phyloP scores from a whole-genome alignment of 768 basidiomycete genomes.

The Xanthoconium stramineum region DNA sequence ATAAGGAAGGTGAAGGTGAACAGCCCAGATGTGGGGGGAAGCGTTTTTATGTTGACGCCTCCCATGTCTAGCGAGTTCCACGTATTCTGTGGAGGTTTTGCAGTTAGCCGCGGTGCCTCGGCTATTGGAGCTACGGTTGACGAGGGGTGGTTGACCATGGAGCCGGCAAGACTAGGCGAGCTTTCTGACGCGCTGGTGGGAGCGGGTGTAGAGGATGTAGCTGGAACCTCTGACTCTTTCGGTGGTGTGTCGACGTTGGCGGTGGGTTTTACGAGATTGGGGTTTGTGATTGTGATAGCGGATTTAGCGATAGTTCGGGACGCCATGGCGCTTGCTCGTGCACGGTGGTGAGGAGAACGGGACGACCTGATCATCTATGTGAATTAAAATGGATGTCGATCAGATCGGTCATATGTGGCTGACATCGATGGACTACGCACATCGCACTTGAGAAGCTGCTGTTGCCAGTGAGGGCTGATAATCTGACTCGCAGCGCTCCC shows the following conservation, averaged over 20 bases:
- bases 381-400: constrained; percentile 16
- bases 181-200: constrained; percentile 32
- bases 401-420: constrained; percentile 17
- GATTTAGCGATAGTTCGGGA: constrained; percentile 83
- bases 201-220: constrained; percentile 28
- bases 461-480: constrained; percentile 86
- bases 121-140: constrained; percentile 73
- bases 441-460: constrained; percentile 90
- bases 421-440: constrained; percentile 48
- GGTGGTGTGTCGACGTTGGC: constrained; percentile 25
- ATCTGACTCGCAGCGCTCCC: constrained; percentile 54
- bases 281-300: constrained; percentile 90
- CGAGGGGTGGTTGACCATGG: constrained; percentile 60
- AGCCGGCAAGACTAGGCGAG: constrained; percentile 34
- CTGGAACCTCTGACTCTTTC: constrained; percentile 31
- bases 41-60: constrained; percentile 87
- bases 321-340: constrained; percentile 92
- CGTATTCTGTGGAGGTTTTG: constrained; percentile 66
- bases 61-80: constrained; percentile 97
- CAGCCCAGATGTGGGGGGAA: constrained; percentile 72
- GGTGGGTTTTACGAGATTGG: constrained; percentile 60
- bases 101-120: constrained; percentile 62
- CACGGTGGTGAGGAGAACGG: constrained; percentile 89
- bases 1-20: constrained; percentile 91
- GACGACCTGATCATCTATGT: constrained; percentile 77